Base-by-base conservation (phyloP, 345 rosid species). In the Eutrema japonicum region DNA sequence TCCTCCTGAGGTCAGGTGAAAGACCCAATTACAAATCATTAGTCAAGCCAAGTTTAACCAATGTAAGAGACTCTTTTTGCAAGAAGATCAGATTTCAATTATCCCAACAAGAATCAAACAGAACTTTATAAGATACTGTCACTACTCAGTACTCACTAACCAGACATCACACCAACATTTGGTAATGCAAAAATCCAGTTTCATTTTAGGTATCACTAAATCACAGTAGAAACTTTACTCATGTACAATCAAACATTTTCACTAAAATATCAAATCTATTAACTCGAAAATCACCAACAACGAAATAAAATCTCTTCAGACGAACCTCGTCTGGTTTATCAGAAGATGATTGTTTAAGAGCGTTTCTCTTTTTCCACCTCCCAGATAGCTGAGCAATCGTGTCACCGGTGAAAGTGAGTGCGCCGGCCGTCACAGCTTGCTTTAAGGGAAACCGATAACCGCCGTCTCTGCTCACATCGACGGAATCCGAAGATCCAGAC, bases 361-460 rank as follows among this genome's bases (percentile, higher is more conserved):
- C 62, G 27, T 59, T 57, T 36, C 49, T 72, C 54, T 76, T 82
- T 66, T 79, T 81, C 87, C 85, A 85, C 42, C 85, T 83, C 30
- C 68, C 81, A 3, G 60, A 76, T 40, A 89, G 22, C 64, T 94
- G 97, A 69, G 98, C 95, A 32, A 89, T 86, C 1, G 96, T 80
- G 71, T 91, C 98, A 6, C 97, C 98, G 14, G 93, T 66, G 14
- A 91, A 83, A 42, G 93, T 84, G 29, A 94, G 89, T 4, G 96
- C 83, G 2, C 88, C 89, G 10, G 97, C 93, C 7, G 93, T 89
- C 47, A 68, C 68, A 26, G 98, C 96, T 76, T 91, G 97, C 87
- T 91, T 91, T 6, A 89, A 59, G 13, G 97, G 98, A 79, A 94
- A 94, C 1, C 59, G 82, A 83, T 56, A 77, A 65, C 90, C 86